phyloP scores from a whole-genome alignment of 2,329 filamentous ascomycete species.

The Aspergillus pseudotamarii region DNA sequence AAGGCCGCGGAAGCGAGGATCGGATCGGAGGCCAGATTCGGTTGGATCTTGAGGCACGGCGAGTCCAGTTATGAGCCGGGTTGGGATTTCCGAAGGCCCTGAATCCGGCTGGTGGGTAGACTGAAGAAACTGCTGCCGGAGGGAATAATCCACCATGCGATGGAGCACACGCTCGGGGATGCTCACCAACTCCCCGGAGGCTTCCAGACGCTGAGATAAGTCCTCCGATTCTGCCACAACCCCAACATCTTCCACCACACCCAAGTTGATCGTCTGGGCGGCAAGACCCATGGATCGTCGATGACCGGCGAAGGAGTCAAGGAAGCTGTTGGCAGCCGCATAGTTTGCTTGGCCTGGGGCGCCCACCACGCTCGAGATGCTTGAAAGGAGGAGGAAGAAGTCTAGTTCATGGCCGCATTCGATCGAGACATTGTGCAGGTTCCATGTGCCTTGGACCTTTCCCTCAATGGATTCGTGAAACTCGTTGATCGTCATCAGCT shows the following conservation, averaged over 20 bases:
- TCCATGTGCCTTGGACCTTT: slow-evolving; percentile 37
- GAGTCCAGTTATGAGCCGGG: slow-evolving; percentile 12
- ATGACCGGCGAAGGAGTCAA: slow-evolving; percentile 23
- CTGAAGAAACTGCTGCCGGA: background rate
- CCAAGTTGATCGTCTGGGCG: slow-evolving; percentile 31
- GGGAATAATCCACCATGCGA: slow-evolving; percentile 5
- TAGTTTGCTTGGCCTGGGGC: slow-evolving; percentile 28
- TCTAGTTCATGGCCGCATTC: slow-evolving; percentile 10
- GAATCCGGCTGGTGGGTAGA: background rate
- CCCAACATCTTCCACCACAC: slow-evolving; percentile 34
- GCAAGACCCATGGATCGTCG: slow-evolving; percentile 16
- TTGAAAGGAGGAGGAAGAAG: slow-evolving; percentile 30
- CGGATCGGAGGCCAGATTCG: slow-evolving; percentile 7
- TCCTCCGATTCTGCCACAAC: slow-evolving; percentile 17
- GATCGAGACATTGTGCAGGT: slow-evolving; percentile 25
- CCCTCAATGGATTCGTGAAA: slow-evolving; percentile 32
- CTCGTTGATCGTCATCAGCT: slow-evolving; percentile 35
- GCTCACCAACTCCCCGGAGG: background rate
- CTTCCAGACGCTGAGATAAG: slow-evolving; percentile 1
- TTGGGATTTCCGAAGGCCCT: background rate
- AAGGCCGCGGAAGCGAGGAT: slow-evolving; percentile 8
- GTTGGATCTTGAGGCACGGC: slow-evolving; percentile 8
- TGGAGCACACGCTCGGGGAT: slow-evolving; percentile 9
- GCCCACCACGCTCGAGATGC: slow-evolving; percentile 26
- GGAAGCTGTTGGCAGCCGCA: slow-evolving; percentile 27